Base-by-base conservation (phyloP, 805 yeast species). In the Myxozyma neotropica region DNA sequence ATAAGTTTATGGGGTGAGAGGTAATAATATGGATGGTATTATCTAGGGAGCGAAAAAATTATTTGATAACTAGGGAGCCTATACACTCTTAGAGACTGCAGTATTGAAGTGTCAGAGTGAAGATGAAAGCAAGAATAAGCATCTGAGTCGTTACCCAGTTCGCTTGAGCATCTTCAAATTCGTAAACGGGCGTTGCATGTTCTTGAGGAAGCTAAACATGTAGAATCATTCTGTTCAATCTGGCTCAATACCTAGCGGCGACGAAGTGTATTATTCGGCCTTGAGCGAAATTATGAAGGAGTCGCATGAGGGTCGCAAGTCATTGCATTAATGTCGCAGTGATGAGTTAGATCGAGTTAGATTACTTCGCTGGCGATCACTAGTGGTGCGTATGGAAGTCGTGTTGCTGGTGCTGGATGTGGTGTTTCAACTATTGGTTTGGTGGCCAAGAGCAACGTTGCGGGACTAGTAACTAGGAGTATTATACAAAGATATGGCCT, bases 381-480 rank as follows among this genome's bases (percentile, higher is more conserved):
- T 1, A 77, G 80, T 60, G 91, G 90, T 2, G 76, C 88, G 0
- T 77, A 72, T 59, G 91, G 91, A 17, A 82, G 88, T 0, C 77
- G 92, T 55, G 78, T 84, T n/a, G 86, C 91, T 8, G 92, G 91
- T 27, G 91, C 92, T 19, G 92, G 92, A 3, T 86, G 84, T 80
- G 91, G 91, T 35, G 91, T 91, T 4, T 82, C 85, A 31, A 78
- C 87, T 0, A 87, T 86, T n/a, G 88, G 85, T 69, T 72, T 86
- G 57, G 81, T 86, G 10, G 47, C 15, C 17, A 51, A 47, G 44
- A 77, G 77, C 59, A 78, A 75, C 59, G 73, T 80, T 10, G 70
- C 68, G 0, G 54, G 55, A 1, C 75, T 83, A 29, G 71, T 72
- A 74, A 69, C 24, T 73, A 76, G n/a, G 71, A 82, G 53, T 86